These are phyloP conservation scores for Dionaea muscipula DNA, from an alignment of 179 eudicot genomes.

Conservation along the genomic window DNA sequence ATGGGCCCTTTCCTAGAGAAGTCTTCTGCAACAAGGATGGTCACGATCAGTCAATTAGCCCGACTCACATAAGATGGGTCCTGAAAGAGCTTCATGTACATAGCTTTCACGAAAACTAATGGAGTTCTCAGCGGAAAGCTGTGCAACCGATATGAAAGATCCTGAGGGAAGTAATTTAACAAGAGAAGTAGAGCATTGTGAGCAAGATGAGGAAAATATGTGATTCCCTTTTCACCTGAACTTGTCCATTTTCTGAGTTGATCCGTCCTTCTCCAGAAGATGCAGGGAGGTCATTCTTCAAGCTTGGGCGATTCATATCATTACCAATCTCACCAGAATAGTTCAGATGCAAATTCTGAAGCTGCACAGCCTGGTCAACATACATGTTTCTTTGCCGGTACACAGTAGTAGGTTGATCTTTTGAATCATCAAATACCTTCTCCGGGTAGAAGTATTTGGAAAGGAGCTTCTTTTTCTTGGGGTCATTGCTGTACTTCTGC, in stretches of 20 bases:
- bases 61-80: too few relatives aligned
- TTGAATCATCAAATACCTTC: slow-evolving; percentile 27
- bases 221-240: slow-evolving; percentile 16
- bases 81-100: too few relatives aligned
- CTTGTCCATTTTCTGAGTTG: slow-evolving; percentile 16
- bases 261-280: slow-evolving; percentile 6
- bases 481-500: slow-evolving; percentile 24
- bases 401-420: slow-evolving; percentile 16
- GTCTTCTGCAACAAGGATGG: too few relatives aligned
- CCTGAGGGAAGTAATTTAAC: too few relatives aligned
- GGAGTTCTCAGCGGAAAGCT: too few relatives aligned
- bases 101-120: too few relatives aligned
- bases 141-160: too few relatives aligned
- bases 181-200: too few relatives aligned
- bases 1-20: too few relatives aligned
- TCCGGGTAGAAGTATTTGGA: slow-evolving; percentile 28
- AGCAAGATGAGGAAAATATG: too few relatives aligned
- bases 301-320: slow-evolving; percentile 8
- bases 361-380: slow-evolving; percentile 15
- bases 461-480: slow-evolving; percentile 24
- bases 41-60: too few relatives aligned
- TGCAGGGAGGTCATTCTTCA: slow-evolving; percentile 12
- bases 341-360: slow-evolving; percentile 7
- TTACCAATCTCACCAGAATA: slow-evolving; percentile 9
- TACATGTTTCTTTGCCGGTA: slow-evolving; percentile 20